Conservation (phyloP, 192 early-diverging fungal species). For the Entomortierella parvispora region DNA sequence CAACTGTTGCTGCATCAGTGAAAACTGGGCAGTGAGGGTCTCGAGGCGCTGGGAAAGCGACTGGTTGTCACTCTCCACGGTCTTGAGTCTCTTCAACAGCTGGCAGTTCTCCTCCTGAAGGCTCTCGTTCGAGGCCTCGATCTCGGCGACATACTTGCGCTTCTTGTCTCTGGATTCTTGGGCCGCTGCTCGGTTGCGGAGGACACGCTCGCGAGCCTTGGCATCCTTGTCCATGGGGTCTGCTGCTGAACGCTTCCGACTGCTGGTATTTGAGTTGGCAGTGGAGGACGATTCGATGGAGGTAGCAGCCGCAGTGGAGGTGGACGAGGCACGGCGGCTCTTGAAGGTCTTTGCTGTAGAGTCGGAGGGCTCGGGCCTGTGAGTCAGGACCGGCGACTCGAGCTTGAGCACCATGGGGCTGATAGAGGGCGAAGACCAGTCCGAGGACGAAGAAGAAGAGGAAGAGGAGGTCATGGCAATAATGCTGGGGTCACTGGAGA, state of each 20-base stretch:
- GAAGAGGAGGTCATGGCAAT: constrained; percentile 22
- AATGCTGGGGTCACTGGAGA: constrained; percentile 38
- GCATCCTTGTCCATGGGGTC: constrained; percentile 45
- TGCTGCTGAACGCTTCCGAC: constrained; percentile 19
- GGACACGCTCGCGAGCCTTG: constrained; percentile 58
- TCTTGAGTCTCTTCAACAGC: constrained; percentile 58
- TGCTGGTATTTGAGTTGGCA: neutral
- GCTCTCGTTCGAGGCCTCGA: constrained; percentile 62
- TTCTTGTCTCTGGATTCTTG: constrained; percentile 85
- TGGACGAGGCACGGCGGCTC: neutral
- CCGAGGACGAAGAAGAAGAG: constrained; percentile 9
- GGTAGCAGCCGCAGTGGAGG: neutral
- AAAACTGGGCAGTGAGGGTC: constrained; percentile 48
- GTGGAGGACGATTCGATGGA: neutral
- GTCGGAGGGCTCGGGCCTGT: neutral
- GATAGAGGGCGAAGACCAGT: constrained; percentile 38
- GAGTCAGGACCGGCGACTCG: constrained; percentile 34
- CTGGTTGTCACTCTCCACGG: constrained; percentile 61
- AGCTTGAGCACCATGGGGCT: constrained; percentile 45
- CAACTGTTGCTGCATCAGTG: constrained; percentile 53
- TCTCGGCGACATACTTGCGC: constrained; percentile 67
- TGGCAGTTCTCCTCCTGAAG: constrained; percentile 61
- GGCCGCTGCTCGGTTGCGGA: constrained; percentile 78
- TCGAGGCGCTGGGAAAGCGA: constrained; percentile 41
- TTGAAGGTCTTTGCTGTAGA: constrained; percentile 2